phyloP scores from a whole-genome alignment of 192 early-diverging fungal genomes.

The Physocladia obscura region DNA sequence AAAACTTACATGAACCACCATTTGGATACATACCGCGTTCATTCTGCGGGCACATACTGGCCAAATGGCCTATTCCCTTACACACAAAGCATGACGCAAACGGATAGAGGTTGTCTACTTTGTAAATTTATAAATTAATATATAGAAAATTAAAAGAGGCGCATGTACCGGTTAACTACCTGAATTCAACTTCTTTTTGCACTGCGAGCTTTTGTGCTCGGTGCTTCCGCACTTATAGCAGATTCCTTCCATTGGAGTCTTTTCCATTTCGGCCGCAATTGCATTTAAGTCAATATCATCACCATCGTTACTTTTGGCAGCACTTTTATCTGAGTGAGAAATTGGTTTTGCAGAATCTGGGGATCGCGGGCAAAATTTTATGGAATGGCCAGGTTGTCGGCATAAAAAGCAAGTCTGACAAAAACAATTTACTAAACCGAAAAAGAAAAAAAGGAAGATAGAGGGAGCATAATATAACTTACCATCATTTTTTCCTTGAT shows the following conservation, averaged over 20 bases:
- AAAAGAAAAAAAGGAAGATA: neutral
- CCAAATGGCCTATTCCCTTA: constrained; percentile 77
- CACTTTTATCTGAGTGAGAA: neutral
- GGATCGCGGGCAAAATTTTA: constrained; percentile 73
- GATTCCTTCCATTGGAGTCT: constrained; percentile 46
- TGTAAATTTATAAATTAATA: neutral
- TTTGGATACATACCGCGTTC: constrained; percentile 86
- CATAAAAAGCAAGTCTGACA: constrained; percentile 82
- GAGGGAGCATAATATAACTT: neutral
- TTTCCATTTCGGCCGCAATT: constrained; percentile 28
- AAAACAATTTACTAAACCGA: neutral
- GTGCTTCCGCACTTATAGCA: constrained; percentile 89
- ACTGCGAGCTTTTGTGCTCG: constrained; percentile 80
- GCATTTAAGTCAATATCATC: constrained; percentile 7
- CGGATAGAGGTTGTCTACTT: constrained; percentile 50
- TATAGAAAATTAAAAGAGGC: neutral
- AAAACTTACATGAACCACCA: constrained; percentile 86
- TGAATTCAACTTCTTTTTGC: constrained; percentile 54
- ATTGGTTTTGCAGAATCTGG: constrained; percentile 8
- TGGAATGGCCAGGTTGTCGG: constrained; percentile 77
- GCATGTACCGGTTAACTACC: constrained; percentile 28
- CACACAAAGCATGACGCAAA: constrained; percentile 91
- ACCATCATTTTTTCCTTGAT: constrained; percentile 44
- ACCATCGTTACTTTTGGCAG: neutral
- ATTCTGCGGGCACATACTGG: constrained; percentile 82